Evolutionary conservation across 345 rosid species (phyloP), one percentile per base, ranked within the genome.

Genomic region (Aquilaria yunnanensis): DNA sequence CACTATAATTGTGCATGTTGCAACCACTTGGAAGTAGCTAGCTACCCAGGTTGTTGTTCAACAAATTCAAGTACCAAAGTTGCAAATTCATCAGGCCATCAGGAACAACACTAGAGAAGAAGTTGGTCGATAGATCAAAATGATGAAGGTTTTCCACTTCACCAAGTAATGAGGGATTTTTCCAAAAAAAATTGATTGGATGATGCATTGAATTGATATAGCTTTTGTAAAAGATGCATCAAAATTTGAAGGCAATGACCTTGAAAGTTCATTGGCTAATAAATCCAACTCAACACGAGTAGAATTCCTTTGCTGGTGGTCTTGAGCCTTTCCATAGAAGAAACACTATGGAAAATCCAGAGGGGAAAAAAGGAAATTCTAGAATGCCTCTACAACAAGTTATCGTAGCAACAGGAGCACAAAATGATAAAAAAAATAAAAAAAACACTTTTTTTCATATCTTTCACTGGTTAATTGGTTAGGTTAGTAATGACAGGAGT

Each of bases 301-400:
- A 4, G 46, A 45, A 6, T 13, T 34, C 6, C 11, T 33, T 6
- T 55, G 14, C 13, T 12, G 37, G 47, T 5, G 29, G 12, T 10
- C 9, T 41, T 31, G 14, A 64, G 30, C 9, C 56, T 70, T 12
- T 52, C 14, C 4, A 34, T 60, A 10, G 54, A 63, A 51, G 72
- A 69, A 43, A 69, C 72, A 45, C 63, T 63, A 43, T 32, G 67
- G 45, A 69, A 48, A 62, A 69, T 29, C 72, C 72, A 68, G 34
- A 47, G 29, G 0, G 62, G 72, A 34, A 68, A 68, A 2, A 16
- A 16, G 23, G 23, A 16, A 16, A 16, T 16, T 16, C 23, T 16
- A 16, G 23, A 16, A 16, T 16, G 23, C 23, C 23, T 16, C 23
- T 16, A 0, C 23, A 16, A 16, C 23, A 16, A 16, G 23, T 16